Evolutionary conservation across 2,329 filamentous ascomycete species (phyloP).

Genomic region (Talaromyces sp.): DNA sequence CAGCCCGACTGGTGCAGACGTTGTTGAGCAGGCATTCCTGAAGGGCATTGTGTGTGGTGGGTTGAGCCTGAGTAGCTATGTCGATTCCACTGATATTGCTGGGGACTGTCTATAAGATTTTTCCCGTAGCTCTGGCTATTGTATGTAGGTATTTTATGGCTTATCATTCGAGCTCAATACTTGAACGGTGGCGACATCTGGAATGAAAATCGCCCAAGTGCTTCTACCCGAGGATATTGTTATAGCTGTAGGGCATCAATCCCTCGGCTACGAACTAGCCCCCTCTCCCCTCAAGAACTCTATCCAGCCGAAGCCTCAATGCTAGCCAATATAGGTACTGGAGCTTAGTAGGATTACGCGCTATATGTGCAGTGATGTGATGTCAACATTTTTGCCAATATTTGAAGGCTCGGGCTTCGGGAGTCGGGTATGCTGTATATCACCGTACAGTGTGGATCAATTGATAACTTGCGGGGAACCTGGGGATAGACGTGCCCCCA

Average conservation of each 20-base stretch:
- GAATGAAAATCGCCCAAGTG: background rate
- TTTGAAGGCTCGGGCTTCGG: too few relatives aligned
- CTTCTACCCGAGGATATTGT: background rate
- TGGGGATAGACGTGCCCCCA: too few relatives aligned
- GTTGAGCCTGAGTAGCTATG: slow-evolving; percentile 35
- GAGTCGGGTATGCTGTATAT: too few relatives aligned
- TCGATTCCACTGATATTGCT: slow-evolving; percentile 26
- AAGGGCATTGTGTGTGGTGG: slow-evolving; percentile 51
- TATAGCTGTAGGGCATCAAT: background rate
- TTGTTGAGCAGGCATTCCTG: slow-evolving; percentile 54
- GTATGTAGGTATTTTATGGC: background rate
- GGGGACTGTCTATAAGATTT: slow-evolving; percentile 22
- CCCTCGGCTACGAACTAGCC: background rate
- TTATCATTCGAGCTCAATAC: background rate
- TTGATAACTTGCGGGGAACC: too few relatives aligned
- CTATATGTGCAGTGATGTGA: too few relatives aligned
- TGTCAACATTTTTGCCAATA: too few relatives aligned
- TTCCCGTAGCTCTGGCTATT: background rate
- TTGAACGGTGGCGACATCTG: background rate
- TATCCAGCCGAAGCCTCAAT: too few relatives aligned
- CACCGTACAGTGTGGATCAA: too few relatives aligned
- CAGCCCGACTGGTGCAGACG: slow-evolving; percentile 50
- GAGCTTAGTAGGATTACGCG: too few relatives aligned
- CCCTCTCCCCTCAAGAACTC: too few relatives aligned
- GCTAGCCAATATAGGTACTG: too few relatives aligned